Base-by-base conservation (phyloP, 2,329 filamentous ascomycete genomes). In the Claviceps sp. region DNA sequence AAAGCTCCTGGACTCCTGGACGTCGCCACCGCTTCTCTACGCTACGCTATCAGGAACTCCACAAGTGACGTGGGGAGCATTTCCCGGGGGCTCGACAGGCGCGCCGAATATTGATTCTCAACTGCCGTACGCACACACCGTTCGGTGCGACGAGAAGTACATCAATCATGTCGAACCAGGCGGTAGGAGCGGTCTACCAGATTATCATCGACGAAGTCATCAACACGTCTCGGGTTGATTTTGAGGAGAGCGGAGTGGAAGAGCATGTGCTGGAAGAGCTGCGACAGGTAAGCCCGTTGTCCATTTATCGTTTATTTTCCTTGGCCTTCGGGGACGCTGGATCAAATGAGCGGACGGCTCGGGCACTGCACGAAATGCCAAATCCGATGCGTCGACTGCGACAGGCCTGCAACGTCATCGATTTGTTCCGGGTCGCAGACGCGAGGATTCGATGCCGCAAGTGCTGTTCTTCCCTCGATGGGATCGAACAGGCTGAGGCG, bases 171-270 rank as follows among this genome's bases (percentile, higher is more conserved):
- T 81, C 78, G 54, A 81, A 82, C 66, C 62, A 67, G 47, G 69
- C 71, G 16, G 78, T 82, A 73, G 93, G 93, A 63, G 72, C 73
- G 59, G 84, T 97, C 63, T 98, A 96, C 70, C 76, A 83, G 69
- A 73, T 77, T 62, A 83, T 86, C 67, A 86, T 86, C 65, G 76
- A 84, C 56, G 88, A 93, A 72, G 89, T 98, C 66, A 88, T 97
- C 69, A 85, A 91, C 61, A 85, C 86, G 59, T 96, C 91, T 63
- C 81, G 87, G 64, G 86, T 91, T 64, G 93, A 97, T 70, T 97
- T 98, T 67, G 93, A 98, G 69, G 93, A 98, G 72, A 88, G 85
- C 61, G 93, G 93, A 62, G 85, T 97, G 58, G 88, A 95, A 62
- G 85, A 91, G 67, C 75, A 80, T 60, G 91, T 91, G 50, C 73